Conservation (phyloP, 1,139 yeast genomes). For the Kodamaea sp. region DNA sequence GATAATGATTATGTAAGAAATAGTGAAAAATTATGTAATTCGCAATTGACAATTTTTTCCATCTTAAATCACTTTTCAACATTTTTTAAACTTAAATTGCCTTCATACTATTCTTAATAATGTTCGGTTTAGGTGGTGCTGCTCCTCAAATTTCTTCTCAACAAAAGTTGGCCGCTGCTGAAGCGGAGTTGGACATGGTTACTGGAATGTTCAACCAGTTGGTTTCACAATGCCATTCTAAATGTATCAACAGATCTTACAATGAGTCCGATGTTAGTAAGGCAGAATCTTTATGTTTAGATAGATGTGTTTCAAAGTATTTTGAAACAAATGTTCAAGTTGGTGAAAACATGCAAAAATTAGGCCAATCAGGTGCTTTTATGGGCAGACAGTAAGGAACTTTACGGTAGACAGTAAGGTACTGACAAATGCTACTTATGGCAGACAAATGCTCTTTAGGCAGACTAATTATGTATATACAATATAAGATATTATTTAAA, state of each 20-base stretch:
- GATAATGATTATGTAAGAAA: neutral
- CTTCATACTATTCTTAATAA: conserved; percentile 11
- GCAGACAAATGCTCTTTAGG: too few relatives aligned
- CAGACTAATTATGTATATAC: conserved; percentile 8
- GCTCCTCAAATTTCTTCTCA: conserved; percentile 70
- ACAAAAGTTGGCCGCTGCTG: conserved; percentile 69
- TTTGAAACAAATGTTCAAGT: conserved; percentile 95
- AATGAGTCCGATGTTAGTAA: conserved; percentile 75
- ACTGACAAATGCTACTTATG: too few relatives aligned
- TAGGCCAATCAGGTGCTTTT: conserved; percentile 58
- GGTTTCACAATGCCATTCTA: conserved; percentile 80
- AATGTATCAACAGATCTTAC: conserved; percentile 73
- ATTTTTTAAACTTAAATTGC: neutral
- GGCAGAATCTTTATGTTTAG: conserved; percentile 87
- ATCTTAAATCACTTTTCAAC: too few relatives aligned
- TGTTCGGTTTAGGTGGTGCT: conserved; percentile 84
- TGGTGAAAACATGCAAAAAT: conserved; percentile 82
- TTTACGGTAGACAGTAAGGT: too few relatives aligned
- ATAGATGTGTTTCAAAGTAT: conserved; percentile 96
- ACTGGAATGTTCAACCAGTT: conserved; percentile 94
- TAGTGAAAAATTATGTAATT: conserved; percentile 3
- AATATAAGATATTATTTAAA: conserved; percentile 5
- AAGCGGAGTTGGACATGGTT: conserved; percentile 95
- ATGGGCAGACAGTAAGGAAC: conserved; percentile 47
- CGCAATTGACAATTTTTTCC: conserved; percentile 4